Evolutionary conservation across 768 basidiomycete genomes (phyloP).

Genomic region (Phlebiopsis gigantea): DNA sequence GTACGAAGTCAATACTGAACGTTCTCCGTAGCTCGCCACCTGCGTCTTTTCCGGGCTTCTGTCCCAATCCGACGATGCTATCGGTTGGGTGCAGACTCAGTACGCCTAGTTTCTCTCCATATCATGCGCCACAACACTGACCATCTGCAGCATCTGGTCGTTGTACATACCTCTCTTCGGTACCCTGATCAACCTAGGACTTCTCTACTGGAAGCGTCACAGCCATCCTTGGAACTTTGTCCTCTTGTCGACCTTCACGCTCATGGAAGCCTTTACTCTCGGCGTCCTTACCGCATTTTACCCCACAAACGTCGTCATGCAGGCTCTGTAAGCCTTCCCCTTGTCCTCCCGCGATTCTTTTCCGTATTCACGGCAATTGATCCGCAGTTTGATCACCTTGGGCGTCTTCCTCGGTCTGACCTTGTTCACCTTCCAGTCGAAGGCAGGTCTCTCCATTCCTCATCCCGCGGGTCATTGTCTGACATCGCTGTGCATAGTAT

Average conservation of each 20-base stretch:
- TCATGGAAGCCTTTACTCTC: conserved; percentile 86
- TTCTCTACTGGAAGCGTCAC: conserved; percentile 83
- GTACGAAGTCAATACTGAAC: not conserved
- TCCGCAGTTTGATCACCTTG: conserved; percentile 69
- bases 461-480: not conserved
- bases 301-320: conserved; percentile 68
- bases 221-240: conserved; percentile 84
- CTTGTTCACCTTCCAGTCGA: conserved; percentile 91
- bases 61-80: conserved; percentile 53
- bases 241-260: conserved; percentile 80
- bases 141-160: conserved; percentile 56
- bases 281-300: conserved; percentile 81
- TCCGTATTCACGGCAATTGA: not conserved
- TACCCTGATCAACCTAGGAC: conserved; percentile 70
- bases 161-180: conserved; percentile 77
- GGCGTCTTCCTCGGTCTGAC: conserved; percentile 94
- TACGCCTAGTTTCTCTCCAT: conserved; percentile 28
- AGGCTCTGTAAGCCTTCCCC: conserved; percentile 62
- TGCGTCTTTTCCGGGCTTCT: conserved; percentile 70
- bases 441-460: conserved; percentile 40
- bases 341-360: not conserved
- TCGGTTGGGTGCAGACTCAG: conserved; percentile 71
- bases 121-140: not conserved
- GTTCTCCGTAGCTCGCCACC: conserved; percentile 54
- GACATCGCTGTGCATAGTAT: conserved; percentile 47